Evolutionary conservation across 1,284 basidiomycete species (phyloP).

Genomic region (Heterobasidion parviporum): DNA sequence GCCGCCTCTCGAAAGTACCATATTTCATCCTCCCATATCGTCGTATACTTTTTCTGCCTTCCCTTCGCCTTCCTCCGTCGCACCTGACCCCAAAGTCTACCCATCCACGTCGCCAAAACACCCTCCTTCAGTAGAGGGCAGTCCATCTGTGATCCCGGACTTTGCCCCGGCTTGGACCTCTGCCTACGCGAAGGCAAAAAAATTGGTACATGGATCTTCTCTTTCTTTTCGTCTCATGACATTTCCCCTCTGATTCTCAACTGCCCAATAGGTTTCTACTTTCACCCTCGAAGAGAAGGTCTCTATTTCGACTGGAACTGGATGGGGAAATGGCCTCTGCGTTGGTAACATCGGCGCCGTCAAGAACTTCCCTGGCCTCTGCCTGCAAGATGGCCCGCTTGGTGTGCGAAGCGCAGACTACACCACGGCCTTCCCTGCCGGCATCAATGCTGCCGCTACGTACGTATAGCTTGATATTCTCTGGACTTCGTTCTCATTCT

Average conservation of each 20-base stretch:
- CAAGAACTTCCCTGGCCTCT: constrained; percentile 49
- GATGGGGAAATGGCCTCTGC: constrained; percentile 36
- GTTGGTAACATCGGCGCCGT: constrained; percentile 33
- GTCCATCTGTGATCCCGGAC: constrained; percentile 29
- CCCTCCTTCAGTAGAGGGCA: constrained; percentile 20
- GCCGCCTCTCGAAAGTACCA: background rate
- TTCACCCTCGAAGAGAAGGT: background rate
- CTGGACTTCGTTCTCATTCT: background rate
- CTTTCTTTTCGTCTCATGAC: background rate
- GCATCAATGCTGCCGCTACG: constrained; percentile 49
- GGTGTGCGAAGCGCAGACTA: constrained; percentile 39
- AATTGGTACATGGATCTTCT: constrained; percentile 16
- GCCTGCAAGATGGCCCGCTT: constrained; percentile 52
- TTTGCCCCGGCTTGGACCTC: constrained; percentile 33
- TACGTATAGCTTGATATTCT: constrained; percentile 15
- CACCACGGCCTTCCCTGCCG: constrained; percentile 53
- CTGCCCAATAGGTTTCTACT: background rate
- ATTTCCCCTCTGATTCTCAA: background rate
- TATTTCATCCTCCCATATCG: background rate
- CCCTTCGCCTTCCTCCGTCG: constrained; percentile 20
- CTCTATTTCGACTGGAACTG: constrained; percentile 14
- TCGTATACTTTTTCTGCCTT: constrained; percentile 20
- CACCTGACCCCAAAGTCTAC: constrained; percentile 20
- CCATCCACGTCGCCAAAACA: constrained; percentile 18
- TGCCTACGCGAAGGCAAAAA: constrained; percentile 30